Evolutionary conservation across 2,329 filamentous ascomycete species (phyloP).

Genomic region (Aspergillus floridensis): DNA sequence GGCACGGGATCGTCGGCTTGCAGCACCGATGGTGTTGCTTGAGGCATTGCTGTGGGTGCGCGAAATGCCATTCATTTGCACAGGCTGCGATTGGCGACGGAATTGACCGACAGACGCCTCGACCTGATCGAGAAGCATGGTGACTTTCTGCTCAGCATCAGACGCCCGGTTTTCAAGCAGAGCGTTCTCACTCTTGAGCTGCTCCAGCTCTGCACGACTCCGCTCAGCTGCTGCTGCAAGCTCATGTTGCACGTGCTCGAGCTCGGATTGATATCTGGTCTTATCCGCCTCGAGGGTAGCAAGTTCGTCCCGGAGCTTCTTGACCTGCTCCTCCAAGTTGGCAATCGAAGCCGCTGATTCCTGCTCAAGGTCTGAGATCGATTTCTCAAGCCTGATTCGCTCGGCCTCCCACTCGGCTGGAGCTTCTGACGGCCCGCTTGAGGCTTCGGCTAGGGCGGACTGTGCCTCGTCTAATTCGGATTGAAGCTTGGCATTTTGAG

Average conservation of each 20-base stretch:
- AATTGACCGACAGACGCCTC: conserved; percentile 93
- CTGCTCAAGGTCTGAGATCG: conserved; percentile 67
- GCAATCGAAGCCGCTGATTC: conserved; percentile 65
- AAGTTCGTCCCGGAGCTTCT: conserved; percentile 67
- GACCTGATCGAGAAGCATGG: conserved; percentile 88
- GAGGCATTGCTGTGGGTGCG: conserved; percentile 57
- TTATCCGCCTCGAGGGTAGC: conserved; percentile 64
- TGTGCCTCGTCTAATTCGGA: conserved; percentile 69
- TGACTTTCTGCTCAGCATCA: conserved; percentile 91
- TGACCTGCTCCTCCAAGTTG: conserved; percentile 70
- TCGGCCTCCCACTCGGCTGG: conserved; percentile 72
- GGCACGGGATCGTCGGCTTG: conserved; percentile 36
- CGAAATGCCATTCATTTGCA: conserved; percentile 39
- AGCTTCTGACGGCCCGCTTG: conserved; percentile 41
- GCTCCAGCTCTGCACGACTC: conserved; percentile 68
- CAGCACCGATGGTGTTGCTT: conserved; percentile 44
- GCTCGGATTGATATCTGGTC: conserved; percentile 59
- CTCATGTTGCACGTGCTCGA: conserved; percentile 55
- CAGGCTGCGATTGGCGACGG: conserved; percentile 66
- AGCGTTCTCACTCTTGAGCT: conserved; percentile 77
- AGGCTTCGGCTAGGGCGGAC: conserved; percentile 50
- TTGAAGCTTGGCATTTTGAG: conserved; percentile 78
- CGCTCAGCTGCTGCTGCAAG: conserved; percentile 56
- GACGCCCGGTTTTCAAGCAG: conserved; percentile 78
- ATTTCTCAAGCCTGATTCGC: conserved; percentile 62